Evolutionary conservation across 2,329 filamentous ascomycete genomes (phyloP).

Genomic region (Chaetomium sp.): DNA sequence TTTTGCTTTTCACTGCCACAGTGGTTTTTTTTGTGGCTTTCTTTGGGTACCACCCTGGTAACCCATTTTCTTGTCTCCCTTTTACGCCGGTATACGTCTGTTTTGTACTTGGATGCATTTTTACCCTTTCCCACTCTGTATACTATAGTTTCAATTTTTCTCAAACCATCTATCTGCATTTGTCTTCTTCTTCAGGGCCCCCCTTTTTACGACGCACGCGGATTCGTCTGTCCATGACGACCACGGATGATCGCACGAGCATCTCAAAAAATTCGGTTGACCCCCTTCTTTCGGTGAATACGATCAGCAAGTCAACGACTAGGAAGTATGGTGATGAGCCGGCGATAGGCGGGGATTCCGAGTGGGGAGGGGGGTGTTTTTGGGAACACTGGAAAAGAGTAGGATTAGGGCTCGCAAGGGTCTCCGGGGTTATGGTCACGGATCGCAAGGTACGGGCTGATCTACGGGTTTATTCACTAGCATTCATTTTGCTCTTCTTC

Average conservation of each 20-base stretch:
- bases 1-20: neutral
- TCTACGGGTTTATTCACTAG: neutral
- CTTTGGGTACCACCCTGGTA: neutral
- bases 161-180: neutral
- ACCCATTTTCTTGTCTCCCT: neutral
- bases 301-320: too few species aligned
- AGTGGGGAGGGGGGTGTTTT: neutral
- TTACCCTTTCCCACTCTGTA: neutral
- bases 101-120: slow-evolving; percentile 2
- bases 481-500: neutral
- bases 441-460: neutral
- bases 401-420: slow-evolving; percentile 7
- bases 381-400: neutral
- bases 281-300: too few species aligned
- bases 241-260: too few species aligned
- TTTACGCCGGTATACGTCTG: neutral
- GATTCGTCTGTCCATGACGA: too few species aligned
- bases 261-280: too few species aligned
- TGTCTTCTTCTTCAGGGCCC: neutral
- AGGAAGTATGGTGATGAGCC: neutral
- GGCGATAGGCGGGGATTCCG: neutral
- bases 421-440: neutral
- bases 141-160: neutral
- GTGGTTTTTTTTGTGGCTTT: neutral
- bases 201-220: too few species aligned